Evolutionary conservation across 2,329 filamentous ascomycete genomes (phyloP).

Genomic region (Phyllosticta citribraziliensis): DNA sequence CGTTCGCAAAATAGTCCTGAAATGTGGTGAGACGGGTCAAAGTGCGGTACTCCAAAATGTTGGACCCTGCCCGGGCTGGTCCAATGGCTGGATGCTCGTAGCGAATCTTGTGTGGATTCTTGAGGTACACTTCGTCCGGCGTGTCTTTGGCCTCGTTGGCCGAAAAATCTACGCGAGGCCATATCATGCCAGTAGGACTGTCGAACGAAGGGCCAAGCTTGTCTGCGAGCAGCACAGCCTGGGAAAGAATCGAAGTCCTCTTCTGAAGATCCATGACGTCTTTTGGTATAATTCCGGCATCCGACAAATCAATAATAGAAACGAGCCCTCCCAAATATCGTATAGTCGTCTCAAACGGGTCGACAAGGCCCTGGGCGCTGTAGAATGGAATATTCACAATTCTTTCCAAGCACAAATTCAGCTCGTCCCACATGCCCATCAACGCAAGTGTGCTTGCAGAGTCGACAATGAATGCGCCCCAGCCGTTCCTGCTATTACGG

Average conservation of each 20-base stretch:
- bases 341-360: slow-evolving; percentile 34
- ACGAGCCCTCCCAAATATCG: slow-evolving; percentile 31
- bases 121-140: slow-evolving; percentile 19
- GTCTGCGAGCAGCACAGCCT: slow-evolving; percentile 28
- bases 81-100: slow-evolving; percentile 29
- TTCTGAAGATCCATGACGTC: slow-evolving; percentile 21
- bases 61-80: slow-evolving; percentile 34
- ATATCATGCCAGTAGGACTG: slow-evolving; percentile 33
- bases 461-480: slow-evolving; percentile 35
- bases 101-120: slow-evolving; percentile 21
- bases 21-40: slow-evolving; percentile 33
- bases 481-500: slow-evolving; percentile 29
- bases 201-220: slow-evolving; percentile 31
- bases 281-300: slow-evolving; percentile 30
- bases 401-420: slow-evolving; percentile 28
- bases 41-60: slow-evolving; percentile 35
- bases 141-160: slow-evolving; percentile 22
- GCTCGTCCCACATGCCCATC: slow-evolving; percentile 35
- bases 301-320: slow-evolving; percentile 31
- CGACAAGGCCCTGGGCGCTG: slow-evolving; percentile 25
- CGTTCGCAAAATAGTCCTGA: slow-evolving; percentile 30
- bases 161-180: slow-evolving; percentile 36
- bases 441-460: slow-evolving; percentile 30
- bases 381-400: slow-evolving; percentile 30
- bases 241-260: slow-evolving; percentile 25